Evolutionary conservation across 805 yeast species (phyloP).

Genomic region (Lipomyces spencermartinsiae): DNA sequence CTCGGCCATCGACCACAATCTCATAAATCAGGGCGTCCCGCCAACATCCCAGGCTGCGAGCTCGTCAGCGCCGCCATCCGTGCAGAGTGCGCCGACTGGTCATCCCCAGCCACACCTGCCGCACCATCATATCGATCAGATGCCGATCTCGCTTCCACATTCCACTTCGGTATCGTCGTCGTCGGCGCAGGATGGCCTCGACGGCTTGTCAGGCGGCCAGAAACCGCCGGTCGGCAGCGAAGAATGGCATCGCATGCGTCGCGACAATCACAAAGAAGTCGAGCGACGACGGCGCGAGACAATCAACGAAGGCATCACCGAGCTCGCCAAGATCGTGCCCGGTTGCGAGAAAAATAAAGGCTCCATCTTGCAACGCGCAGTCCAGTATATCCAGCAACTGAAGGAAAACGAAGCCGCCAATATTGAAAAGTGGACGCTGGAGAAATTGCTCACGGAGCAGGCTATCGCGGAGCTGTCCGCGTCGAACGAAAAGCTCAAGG

Average conservation of each 20-base stretch:
- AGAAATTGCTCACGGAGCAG: constrained; percentile 89
- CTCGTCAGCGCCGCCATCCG: constrained; percentile 5
- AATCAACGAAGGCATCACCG: constrained; percentile 85
- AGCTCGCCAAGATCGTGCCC: constrained; percentile 77
- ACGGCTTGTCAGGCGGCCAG: not conserved
- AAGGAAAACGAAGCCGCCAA: constrained; percentile 88
- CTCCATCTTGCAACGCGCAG: constrained; percentile 84
- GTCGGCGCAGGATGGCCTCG: constrained; percentile 9
- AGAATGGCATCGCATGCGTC: constrained; percentile 83
- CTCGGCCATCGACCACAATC: constrained; percentile 26
- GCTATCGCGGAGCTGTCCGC: constrained; percentile 83
- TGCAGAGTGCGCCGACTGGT: constrained; percentile 19
- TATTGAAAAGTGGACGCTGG: constrained; percentile 94
- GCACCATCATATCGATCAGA: constrained; percentile 13
- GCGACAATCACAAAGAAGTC: constrained; percentile 93
- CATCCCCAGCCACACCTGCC: constrained; percentile 32
- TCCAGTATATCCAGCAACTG: constrained; percentile 85
- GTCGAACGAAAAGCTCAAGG: constrained; percentile 84
- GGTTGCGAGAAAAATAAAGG: constrained; percentile 88
- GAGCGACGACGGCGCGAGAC: constrained; percentile 91
- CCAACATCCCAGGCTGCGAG: constrained; percentile 12
- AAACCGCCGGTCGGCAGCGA: constrained; percentile 77
- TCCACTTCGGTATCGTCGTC: constrained; percentile 3
- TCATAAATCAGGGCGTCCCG: constrained; percentile 21
- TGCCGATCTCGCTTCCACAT: constrained; percentile 1